Conservation (phyloP, 2,329 filamentous ascomycete species). For the Epichloe festucae region DNA sequence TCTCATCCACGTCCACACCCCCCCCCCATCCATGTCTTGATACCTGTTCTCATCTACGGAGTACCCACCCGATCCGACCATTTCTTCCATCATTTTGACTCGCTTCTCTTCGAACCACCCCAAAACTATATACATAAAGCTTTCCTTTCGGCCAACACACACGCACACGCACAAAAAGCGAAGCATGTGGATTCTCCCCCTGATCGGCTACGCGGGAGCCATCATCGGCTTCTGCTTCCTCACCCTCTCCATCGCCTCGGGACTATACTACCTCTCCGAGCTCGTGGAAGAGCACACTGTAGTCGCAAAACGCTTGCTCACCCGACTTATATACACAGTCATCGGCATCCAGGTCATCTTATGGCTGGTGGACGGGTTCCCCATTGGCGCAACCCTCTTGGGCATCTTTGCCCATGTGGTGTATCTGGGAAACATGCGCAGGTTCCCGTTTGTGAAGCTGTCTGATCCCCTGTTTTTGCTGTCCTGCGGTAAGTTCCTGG, state of each 20-base stretch:
- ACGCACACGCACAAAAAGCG: too few relatives aligned
- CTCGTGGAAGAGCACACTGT: constrained; percentile 97
- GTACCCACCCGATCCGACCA: too few relatives aligned
- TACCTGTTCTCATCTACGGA: too few relatives aligned
- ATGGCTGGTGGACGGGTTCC: constrained; percentile 73
- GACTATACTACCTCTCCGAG: constrained; percentile 95
- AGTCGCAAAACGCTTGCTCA: constrained; percentile 75
- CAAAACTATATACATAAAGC: neutral
- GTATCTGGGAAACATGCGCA: constrained; percentile 75
- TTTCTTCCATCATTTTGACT: too few relatives aligned
- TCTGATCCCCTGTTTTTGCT: constrained; percentile 75
- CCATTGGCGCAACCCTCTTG: constrained; percentile 58
- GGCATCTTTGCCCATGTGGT: constrained; percentile 71
- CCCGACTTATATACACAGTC: constrained; percentile 70
- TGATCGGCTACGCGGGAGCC: constrained; percentile 81
- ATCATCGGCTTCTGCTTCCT: constrained; percentile 85
- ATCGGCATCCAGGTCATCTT: constrained; percentile 64
- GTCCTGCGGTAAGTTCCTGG: constrained; percentile 50
- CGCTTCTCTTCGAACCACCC: neutral
- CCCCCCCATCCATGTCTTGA: neutral
- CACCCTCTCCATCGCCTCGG: constrained; percentile 92
- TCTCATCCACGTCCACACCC: neutral
- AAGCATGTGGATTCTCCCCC: constrained; percentile 91
- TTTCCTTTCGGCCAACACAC: neutral
- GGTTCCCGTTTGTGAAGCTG: constrained; percentile 67